Base-by-base conservation (phyloP, 2,329 filamentous ascomycete species). In the Aspergillus piperis region DNA sequence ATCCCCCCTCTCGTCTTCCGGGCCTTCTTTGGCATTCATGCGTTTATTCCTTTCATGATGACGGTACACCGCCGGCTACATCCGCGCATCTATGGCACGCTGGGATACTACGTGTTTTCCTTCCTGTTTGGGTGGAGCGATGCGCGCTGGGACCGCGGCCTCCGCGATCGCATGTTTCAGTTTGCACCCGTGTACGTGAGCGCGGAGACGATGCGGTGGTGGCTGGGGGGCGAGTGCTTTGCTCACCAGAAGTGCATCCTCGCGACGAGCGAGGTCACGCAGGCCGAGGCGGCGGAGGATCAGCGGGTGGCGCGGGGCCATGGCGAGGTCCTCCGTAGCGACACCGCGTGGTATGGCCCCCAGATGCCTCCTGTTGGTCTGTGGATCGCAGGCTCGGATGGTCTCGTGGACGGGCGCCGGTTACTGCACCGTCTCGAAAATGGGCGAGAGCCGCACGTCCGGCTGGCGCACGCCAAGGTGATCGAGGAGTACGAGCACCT, bases 31-130 rank as follows among this genome's bases (percentile, higher is more conserved):
- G 94, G 94, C 15, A 92, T 97, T 42, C 93, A 96, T 72, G 87
- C 91, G 0, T 97, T 97, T 73, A 96, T 98, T 49, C 93, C 93
- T 0, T 82, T 95, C 65, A 97, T 97, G 93, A 91, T 96, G 88
- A 83, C 83, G 5, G 91, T 94, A 83, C 92, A 95, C 69, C 74
- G 76, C 0, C 64, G 88, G 3, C 73, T 96, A 2, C 86, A 88
- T 0, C 81, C 88, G 0, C 78, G 76, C 0, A 66, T 95, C 6
- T 97, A 96, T 70, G 92, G 91, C 6, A 87, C 85, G 70, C 83
- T 96, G 68, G 93, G 92, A 2, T 98, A 97, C 75, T 87, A 87
- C 51, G 91, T 97, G 3, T 97, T 97, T 69, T 89, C 88, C 0
- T 96, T 93, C 70, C 80, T 98, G 1, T 97, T 98, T 74, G 84